These are phyloP conservation scores for Eimeria maxima DNA, from an alignment of 169 alveolate species.

Conservation along the genomic window DNA sequence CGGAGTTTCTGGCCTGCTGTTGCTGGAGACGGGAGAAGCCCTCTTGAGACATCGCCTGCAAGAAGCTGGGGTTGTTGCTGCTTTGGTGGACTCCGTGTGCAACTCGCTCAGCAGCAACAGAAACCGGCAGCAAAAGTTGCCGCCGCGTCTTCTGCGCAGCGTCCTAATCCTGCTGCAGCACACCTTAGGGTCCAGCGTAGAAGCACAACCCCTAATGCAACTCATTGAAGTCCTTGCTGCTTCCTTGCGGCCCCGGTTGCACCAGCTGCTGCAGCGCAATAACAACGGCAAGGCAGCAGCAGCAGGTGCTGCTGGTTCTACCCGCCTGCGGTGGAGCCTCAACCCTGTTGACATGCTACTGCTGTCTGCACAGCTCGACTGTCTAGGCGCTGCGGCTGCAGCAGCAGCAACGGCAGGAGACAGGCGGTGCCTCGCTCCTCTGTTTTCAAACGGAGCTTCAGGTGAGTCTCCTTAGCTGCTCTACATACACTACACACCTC, in stretches of 20 bases:
- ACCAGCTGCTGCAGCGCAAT: conserved; percentile 77
- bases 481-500: neutral
- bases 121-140: conserved; percentile 67
- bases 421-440: conserved; percentile 5
- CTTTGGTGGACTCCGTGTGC: conserved; percentile 64
- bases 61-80: conserved; percentile 61
- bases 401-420: conserved; percentile 63
- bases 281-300: conserved; percentile 11
- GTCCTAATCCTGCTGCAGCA: conserved; percentile 76
- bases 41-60: conserved; percentile 30
- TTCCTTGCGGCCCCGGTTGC: conserved; percentile 64
- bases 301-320: conserved; percentile 20
- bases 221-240: conserved; percentile 65
- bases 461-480: conserved; percentile 39
- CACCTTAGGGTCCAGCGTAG: conserved; percentile 22
- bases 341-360: conserved; percentile 39
- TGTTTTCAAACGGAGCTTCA: conserved; percentile 13
- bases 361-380: conserved; percentile 61
- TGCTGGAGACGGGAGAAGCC: conserved; percentile 54
- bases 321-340: conserved; percentile 26
- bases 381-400: conserved; percentile 68
- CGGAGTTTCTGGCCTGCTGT: conserved; percentile 23
- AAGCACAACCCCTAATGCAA: conserved; percentile 43
- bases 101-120: conserved; percentile 8
- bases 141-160: conserved; percentile 71